Evolutionary conservation across 2,329 filamentous ascomycete genomes (phyloP).

Genomic region (Dissoconium aciculare): DNA sequence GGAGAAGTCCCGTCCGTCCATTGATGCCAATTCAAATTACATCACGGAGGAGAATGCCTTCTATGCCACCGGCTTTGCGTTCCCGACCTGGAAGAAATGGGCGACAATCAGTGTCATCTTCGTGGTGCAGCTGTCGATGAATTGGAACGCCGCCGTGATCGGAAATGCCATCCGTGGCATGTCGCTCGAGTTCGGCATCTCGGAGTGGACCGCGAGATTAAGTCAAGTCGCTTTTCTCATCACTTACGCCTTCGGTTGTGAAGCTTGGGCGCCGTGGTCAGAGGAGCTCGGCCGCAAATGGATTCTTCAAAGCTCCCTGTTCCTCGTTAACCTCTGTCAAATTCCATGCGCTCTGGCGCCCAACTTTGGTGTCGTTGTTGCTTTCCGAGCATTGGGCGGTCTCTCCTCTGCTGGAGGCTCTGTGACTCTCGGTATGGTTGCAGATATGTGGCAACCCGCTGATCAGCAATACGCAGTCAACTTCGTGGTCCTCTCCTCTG

Average conservation of each 20-base stretch:
- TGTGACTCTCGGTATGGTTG: slow-evolving; percentile 49
- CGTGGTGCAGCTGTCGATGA: slow-evolving; percentile 41
- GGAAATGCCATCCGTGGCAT: slow-evolving; percentile 43
- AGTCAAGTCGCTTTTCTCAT: slow-evolving; percentile 69
- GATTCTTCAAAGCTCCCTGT: slow-evolving; percentile 56
- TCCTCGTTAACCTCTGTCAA: slow-evolving; percentile 66
- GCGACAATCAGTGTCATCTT: slow-evolving; percentile 38
- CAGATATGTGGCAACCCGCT: slow-evolving; percentile 45
- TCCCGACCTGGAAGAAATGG: slow-evolving; percentile 40
- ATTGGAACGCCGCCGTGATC: slow-evolving; percentile 40
- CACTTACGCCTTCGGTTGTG: slow-evolving; percentile 70
- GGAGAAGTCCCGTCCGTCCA: too few relatives aligned
- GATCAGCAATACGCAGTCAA: slow-evolving; percentile 45
- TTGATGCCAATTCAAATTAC: too few relatives aligned
- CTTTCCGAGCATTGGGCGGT: slow-evolving; percentile 35
- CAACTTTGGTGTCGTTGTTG: slow-evolving; percentile 29
- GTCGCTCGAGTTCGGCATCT: slow-evolving; percentile 51
- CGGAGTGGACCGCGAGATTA: slow-evolving; percentile 51
- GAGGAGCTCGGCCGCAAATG: slow-evolving; percentile 69
- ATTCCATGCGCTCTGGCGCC: slow-evolving; percentile 38
- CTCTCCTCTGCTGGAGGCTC: slow-evolving; percentile 44
- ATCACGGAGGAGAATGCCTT: slow-evolving; percentile 37
- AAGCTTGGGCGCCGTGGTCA: slow-evolving; percentile 77
- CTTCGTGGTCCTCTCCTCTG: slow-evolving; percentile 32
- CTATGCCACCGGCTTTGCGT: slow-evolving; percentile 35